Conservation (phyloP, 2,329 filamentous ascomycete species). For the Claviceps sorghi region DNA sequence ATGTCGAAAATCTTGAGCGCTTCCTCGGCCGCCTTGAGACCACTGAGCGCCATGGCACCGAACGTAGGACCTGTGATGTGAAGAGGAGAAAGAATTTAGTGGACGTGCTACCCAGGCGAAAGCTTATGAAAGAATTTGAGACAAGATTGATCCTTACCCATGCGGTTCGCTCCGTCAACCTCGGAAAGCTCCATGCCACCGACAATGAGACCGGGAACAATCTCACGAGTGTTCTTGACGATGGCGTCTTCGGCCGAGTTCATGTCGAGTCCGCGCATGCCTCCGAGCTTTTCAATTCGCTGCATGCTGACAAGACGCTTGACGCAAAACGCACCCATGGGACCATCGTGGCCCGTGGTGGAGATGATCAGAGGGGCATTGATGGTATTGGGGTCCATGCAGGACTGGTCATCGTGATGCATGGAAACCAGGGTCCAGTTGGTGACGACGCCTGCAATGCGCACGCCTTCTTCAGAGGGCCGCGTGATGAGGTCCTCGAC, state of each 20-base stretch:
- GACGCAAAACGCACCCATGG: conserved; percentile 80
- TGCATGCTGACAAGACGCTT: conserved; percentile 87
- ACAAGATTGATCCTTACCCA: conserved; percentile 39
- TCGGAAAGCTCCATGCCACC: conserved; percentile 90
- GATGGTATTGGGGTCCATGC: conserved; percentile 97
- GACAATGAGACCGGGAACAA: conserved; percentile 78
- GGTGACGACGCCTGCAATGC: conserved; percentile 78
- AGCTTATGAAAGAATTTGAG: background rate
- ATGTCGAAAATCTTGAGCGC: conserved; percentile 62
- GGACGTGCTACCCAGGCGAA: background rate
- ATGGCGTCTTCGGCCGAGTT: conserved; percentile 83
- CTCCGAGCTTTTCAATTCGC: conserved; percentile 66
- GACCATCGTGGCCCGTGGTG: conserved; percentile 81
- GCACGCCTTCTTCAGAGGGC: conserved; percentile 39
- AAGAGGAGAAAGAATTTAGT: background rate
- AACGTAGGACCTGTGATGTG: conserved; percentile 49
- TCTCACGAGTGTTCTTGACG: conserved; percentile 78
- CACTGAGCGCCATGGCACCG: conserved; percentile 75
- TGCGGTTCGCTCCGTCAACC: conserved; percentile 79
- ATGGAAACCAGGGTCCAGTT: conserved; percentile 91
- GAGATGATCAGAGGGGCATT: conserved; percentile 80
- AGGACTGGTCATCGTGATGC: conserved; percentile 78
- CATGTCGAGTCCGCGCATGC: conserved; percentile 92
- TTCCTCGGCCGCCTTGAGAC: conserved; percentile 85
- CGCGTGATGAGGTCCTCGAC: conserved; percentile 90